Percentiles rank a stretch among this genome's conserved stretches.
Conservation (phyloP, 2,329 filamentous ascomycete genomes). For the Penicillium brevicompactum region DNA sequence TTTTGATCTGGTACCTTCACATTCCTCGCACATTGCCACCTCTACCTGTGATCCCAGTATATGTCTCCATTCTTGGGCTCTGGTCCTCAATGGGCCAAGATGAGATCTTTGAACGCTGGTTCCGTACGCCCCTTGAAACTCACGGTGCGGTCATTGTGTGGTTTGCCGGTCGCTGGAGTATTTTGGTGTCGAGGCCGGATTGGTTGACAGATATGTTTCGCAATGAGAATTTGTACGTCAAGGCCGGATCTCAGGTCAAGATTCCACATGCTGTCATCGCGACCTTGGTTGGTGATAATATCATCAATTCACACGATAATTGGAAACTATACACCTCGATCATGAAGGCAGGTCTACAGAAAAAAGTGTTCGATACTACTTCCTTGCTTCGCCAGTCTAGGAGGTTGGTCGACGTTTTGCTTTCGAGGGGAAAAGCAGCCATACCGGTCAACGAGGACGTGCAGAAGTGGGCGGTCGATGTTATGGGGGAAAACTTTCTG, state of each 20-base stretch:
- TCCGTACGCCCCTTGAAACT: conserved; percentile 26
- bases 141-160: conserved; percentile 52
- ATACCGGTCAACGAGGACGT: conserved; percentile 25
- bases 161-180: conserved; percentile 53
- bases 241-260: conserved; percentile 47
- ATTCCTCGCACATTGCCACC: conserved; percentile 22
- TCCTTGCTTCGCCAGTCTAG: conserved; percentile 27
- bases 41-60: conserved; percentile 28
- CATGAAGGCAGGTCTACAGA: conserved; percentile 42
- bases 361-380: conserved; percentile 25
- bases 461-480: conserved; percentile 31
- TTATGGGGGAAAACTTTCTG: conserved; percentile 29
- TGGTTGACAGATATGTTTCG: conserved; percentile 46
- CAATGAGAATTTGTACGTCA: conserved; percentile 35
- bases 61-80: conserved; percentile 27
- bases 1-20: conserved; percentile 27
- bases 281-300: conserved; percentile 43
- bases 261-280: conserved; percentile 45
- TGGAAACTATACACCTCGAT: conserved; percentile 41
- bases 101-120: conserved; percentile 28
- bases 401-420: conserved; percentile 26
- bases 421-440: conserved; percentile 21
- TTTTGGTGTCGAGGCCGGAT: conserved; percentile 49
- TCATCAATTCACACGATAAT: conserved; percentile 41
- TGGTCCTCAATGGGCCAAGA: conserved; percentile 30